Evolutionary conservation across 202 grass and related monocot species (phyloP), one percentile per base, ranked within the genome.

Genomic region (Elaeis oleifera): DNA sequence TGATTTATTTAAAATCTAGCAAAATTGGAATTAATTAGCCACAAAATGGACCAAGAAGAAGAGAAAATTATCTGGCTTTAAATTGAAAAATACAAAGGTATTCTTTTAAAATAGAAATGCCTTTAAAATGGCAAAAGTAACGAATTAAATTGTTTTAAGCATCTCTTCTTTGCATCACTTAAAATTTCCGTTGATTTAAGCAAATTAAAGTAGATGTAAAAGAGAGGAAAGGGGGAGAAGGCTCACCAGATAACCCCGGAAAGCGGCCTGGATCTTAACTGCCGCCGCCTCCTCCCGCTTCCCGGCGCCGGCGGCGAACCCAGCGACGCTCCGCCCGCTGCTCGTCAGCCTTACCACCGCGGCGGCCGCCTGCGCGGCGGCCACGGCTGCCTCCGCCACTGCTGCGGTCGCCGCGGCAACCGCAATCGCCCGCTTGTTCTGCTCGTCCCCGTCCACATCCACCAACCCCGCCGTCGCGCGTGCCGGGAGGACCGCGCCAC

Each of bases 241-340:
- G 22, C 82, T 74, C 15, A 99, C 94, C 88, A 99, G 74, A 61
- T 99, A 99, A 63, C 94, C 88, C 67, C 94, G 88, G 68, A 99
- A 99, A 51, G 83, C 77, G n/a, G 88, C 72, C 72, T 99, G 94
- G 69, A 99, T 94, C 79, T 77, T 81, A 26, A 87, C 71, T 0
- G 85, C 88, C 14, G 94, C 88, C 71, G 39, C 76, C 75, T 80
- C 77, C 75, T 86, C 80, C 50, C 78, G 66, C 72, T 77, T 85
- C 9, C 23, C 59, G 9, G 18, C 24, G 6, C 23, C 63, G 18
- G 54, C 70, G 23, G 74, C 51, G n/a, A 44, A 13, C 63, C 75
- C 15, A 17, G 36, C 51, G 61, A 76, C 61, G 69, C 61, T 0
- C 86, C 75, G 5, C 76, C 67, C 23, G 23, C 83, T 80, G 78